Base-by-base conservation (phyloP, 768 basidiomycete genomes). In the Amanita fuliginea region DNA sequence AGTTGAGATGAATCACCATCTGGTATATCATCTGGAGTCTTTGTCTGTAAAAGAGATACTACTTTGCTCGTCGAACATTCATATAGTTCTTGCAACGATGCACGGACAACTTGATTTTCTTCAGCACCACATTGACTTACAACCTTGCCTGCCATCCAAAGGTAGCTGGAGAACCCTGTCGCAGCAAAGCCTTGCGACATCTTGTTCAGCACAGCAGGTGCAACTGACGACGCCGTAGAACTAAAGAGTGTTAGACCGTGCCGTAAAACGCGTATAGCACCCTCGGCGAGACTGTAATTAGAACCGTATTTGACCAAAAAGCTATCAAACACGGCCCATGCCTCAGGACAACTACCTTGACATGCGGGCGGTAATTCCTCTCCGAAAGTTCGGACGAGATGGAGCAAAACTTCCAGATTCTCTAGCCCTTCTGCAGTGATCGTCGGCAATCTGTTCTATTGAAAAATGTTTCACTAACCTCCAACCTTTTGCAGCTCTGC, bases 111-210 rank as follows among this genome's bases (percentile, higher is more conserved):
- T 4, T 71, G 59, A 53, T 83, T 73, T 32, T 78, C 73, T 49
- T 81, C 79, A 41, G 80, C 71, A 14, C 86, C 90, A 59, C 86
- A 96, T 55, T 78, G 75, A 28, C 72, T 72, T n/a, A 90, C 74
- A 22, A 88, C 64, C 65, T 97, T 97, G 39, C 91, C 87, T 26
- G 81, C 83, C 51, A 98, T 88, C 96, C 96, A 99, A 18, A 98
- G 64, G 65, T 90, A 98, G 55, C 86, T 84, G 9, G 94, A 76
- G 59, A 82, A 80, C 0, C 86, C 87, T 8, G 86, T 89, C 8
- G 70, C 65, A 57, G 90, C 87, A 59, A 97, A 99, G 6, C 77
- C 75, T 6, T 74, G 59, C 1, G 81, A 74, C 86, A 98, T 86
- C 45, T 89, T 76, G 6, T 73, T 72, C 41, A 95, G 65, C 2